A percentile compares a stretch with the other conserved stretches of the same genome.
Evolutionary conservation across 225 moss, liverwort and hornwort genomes (phyloP).

Genomic region (Physcomitrellopsis africana): DNA sequence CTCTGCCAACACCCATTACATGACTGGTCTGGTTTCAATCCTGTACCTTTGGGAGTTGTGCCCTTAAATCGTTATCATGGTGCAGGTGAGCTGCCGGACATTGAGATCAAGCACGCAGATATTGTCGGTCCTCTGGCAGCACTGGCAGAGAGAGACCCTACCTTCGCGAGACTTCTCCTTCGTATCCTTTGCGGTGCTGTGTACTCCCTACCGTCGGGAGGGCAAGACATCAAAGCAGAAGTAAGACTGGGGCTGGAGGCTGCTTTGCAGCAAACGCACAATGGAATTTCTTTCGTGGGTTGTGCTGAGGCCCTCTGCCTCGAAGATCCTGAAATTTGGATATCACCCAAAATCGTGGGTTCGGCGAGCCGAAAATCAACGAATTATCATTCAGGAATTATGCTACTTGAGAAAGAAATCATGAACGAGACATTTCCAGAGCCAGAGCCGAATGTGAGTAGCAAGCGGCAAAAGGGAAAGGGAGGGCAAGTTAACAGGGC

Average conservation of each 20-base stretch:
- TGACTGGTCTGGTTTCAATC: constrained; percentile 12
- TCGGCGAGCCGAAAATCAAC: constrained; percentile 77
- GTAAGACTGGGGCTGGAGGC: constrained; percentile 70
- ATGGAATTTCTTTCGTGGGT: constrained; percentile 83
- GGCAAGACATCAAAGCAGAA: constrained; percentile 51
- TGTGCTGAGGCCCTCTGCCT: constrained; percentile 80
- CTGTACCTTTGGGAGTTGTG: constrained; percentile 4
- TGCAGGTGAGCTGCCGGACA: constrained; percentile 93
- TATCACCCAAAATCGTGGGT: constrained; percentile 77
- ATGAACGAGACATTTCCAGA: constrained; percentile 57
- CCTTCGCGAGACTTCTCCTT: constrained; percentile 76
- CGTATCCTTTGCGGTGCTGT: constrained; percentile 74
- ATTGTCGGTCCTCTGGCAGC: constrained; percentile 76
- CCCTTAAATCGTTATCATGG: constrained; percentile 9
- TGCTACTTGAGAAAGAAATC: constrained; percentile 79
- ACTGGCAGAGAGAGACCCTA: constrained; percentile 77
- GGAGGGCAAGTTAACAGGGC: constrained; percentile 58
- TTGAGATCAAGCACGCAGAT: constrained; percentile 89
- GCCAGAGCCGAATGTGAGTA: constrained; percentile 30
- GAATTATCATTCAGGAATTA: constrained; percentile 82
- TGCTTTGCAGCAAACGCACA: constrained; percentile 70
- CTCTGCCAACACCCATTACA: background rate
- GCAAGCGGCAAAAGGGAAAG: constrained; percentile 70
- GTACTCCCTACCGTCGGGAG: constrained; percentile 52
- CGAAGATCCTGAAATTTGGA: constrained; percentile 85